These are phyloP conservation scores for Aspergillus panamensis DNA, from an alignment of 495 filamentous ascomycete species.

Conservation along the genomic window DNA sequence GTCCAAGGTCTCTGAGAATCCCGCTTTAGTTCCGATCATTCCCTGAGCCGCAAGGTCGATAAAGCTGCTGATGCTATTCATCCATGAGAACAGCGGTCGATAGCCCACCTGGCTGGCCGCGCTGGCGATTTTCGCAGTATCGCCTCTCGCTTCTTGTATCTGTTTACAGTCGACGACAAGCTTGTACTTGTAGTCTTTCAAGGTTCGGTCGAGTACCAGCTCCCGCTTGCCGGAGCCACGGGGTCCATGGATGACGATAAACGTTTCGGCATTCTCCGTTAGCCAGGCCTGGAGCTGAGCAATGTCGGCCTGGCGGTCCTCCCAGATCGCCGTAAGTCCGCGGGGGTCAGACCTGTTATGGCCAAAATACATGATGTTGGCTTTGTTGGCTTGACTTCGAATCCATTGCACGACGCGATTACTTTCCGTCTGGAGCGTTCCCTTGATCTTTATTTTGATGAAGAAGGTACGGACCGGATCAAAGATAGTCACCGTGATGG, in stretches of 20 bases:
- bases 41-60: conserved; percentile 90
- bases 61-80: conserved; percentile 89
- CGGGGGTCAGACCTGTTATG: conserved; percentile 56
- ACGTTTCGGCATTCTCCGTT: conserved; percentile 81
- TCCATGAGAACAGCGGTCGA: conserved; percentile 89
- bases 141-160: conserved; percentile 86
- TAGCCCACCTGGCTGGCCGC: conserved; percentile 87
- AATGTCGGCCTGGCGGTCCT: conserved; percentile 77
- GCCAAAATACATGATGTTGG: conserved; percentile 62
- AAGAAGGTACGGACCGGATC: conserved; percentile 92
- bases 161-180: conserved; percentile 93
- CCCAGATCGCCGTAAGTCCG: conserved; percentile 78
- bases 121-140: conserved; percentile 78
- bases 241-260: conserved; percentile 91
- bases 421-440: conserved; percentile 67
- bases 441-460: conserved; percentile 79
- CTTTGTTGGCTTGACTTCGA: conserved; percentile 64
- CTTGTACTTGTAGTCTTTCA: conserved; percentile 72
- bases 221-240: conserved; percentile 89
- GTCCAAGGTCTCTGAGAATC: conserved; percentile 92
- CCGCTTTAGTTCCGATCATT: conserved; percentile 89
- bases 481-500: conserved; percentile 86
- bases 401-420: conserved; percentile 75
- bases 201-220: conserved; percentile 76
- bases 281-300: conserved; percentile 81